These are phyloP conservation scores for Allium fistulosum DNA, from an alignment of 106 monocot species.

Conservation along the genomic window DNA sequence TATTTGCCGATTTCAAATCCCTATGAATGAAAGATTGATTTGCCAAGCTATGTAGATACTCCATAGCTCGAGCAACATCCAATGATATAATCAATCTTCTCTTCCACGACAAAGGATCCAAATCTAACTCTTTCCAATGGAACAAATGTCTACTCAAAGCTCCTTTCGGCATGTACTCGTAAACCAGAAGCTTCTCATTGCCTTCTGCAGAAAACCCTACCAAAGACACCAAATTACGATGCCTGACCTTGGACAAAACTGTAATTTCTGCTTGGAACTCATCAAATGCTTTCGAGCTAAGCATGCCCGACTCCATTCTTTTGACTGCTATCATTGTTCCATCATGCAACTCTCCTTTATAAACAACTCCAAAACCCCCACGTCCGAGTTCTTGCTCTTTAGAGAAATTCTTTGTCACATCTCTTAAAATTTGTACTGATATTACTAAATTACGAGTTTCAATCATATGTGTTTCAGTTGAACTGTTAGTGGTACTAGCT, in stretches of 20 bases:
- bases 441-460: constrained; percentile 36
- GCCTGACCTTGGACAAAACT: constrained; percentile 56
- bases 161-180: constrained; percentile 63
- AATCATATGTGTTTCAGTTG: constrained; percentile 23
- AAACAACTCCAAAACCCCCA: constrained; percentile 62
- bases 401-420: constrained; percentile 37
- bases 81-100: constrained; percentile 50
- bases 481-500: constrained; percentile 5
- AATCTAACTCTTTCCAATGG: constrained; percentile 25
- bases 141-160: constrained; percentile 61
- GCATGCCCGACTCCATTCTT: constrained; percentile 36
- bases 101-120: constrained; percentile 55
- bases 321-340: constrained; percentile 55
- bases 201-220: constrained; percentile 50
- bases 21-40: constrained; percentile 57
- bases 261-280: constrained; percentile 61
- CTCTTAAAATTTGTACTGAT: constrained; percentile 33
- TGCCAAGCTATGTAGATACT: constrained; percentile 63
- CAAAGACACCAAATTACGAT: constrained; percentile 50
- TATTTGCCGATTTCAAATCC: constrained; percentile 61
- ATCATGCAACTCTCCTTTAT: constrained; percentile 51
- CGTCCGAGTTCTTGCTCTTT: constrained; percentile 50
- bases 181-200: constrained; percentile 48
- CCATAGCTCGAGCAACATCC: constrained; percentile 62
- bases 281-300: constrained; percentile 24